Conservation (phyloP, 73 alveolate species). For the Paramecium sonneborni region DNA sequence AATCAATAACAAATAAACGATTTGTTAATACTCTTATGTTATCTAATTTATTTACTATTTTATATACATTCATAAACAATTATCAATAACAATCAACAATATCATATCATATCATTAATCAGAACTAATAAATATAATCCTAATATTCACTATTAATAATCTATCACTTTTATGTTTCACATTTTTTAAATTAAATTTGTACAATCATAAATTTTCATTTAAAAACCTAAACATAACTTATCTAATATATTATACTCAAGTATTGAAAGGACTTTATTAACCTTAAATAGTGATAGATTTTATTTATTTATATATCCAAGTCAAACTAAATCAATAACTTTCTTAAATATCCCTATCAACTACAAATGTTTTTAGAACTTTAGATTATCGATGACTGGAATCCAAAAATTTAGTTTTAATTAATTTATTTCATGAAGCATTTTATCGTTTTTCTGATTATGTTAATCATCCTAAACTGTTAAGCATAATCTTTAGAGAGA, state of each 20-base stretch:
- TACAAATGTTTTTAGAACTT: not conserved
- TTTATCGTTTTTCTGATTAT: conserved; percentile 10
- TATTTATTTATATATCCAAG: not conserved
- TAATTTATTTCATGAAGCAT: not conserved
- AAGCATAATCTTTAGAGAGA: not conserved
- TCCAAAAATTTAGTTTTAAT: not conserved
- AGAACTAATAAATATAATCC: no score
- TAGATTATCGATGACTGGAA: not conserved
- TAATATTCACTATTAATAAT: no score
- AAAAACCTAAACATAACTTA: not conserved
- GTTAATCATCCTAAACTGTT: not conserved
- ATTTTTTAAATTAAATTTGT: no score
- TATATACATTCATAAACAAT: no score
- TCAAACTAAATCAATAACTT: not conserved
- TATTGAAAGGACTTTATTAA: not conserved
- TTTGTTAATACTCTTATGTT: not conserved
- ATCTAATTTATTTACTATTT: no score
- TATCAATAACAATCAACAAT: no score
- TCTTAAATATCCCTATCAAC: not conserved
- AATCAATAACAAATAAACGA: not conserved
- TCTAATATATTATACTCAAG: not conserved
- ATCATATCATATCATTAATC: no score
- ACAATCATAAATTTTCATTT: no score
- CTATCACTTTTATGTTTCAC: no score
- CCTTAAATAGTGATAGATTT: not conserved